These are phyloP conservation scores for Yarrowia sp. DNA, from an alignment of 805 yeast species.

Conservation along the genomic window DNA sequence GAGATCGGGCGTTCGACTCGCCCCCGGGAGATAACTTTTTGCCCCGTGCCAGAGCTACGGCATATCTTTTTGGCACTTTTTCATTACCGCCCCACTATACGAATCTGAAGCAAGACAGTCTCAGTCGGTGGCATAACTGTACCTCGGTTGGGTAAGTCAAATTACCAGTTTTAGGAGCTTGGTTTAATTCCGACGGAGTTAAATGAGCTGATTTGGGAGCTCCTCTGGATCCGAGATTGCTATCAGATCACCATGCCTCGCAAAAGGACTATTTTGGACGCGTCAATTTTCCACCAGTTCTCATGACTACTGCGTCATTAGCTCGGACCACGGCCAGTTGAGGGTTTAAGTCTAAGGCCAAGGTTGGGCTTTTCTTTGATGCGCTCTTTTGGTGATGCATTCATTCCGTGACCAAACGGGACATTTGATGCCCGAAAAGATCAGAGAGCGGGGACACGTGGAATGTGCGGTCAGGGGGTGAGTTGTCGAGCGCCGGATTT, in stretches of 20 bases:
- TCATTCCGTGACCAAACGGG: conserved; percentile 2
- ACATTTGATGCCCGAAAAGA: background rate
- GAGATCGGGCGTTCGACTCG: conserved; percentile 40
- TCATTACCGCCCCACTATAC: background rate
- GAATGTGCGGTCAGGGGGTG: background rate
- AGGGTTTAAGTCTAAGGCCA: conserved; percentile 9
- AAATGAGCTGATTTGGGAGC: background rate
- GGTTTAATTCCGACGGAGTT: background rate
- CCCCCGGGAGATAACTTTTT: conserved; percentile 38
- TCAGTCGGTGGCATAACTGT: background rate
- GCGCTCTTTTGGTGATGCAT: conserved; percentile 22
- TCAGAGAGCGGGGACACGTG: background rate
- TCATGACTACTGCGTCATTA: conserved; percentile 26
- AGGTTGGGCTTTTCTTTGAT: conserved; percentile 13
- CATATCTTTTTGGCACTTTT: background rate
- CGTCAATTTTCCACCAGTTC: background rate
- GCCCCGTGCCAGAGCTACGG: background rate
- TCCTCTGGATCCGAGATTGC: conserved; percentile 10
- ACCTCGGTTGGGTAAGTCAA: no score
- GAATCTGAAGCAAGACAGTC: conserved; percentile 22
- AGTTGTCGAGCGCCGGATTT: no score
- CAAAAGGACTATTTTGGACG: conserved; percentile 5
- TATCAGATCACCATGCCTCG: conserved; percentile 8
- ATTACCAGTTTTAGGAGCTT: no score
- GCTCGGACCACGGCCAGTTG: conserved; percentile 1